A percentile compares a stretch with the other conserved stretches of the same genome.
Evolutionary conservation across 106 monocot species (phyloP).

Genomic region (Chionographis japonica): DNA sequence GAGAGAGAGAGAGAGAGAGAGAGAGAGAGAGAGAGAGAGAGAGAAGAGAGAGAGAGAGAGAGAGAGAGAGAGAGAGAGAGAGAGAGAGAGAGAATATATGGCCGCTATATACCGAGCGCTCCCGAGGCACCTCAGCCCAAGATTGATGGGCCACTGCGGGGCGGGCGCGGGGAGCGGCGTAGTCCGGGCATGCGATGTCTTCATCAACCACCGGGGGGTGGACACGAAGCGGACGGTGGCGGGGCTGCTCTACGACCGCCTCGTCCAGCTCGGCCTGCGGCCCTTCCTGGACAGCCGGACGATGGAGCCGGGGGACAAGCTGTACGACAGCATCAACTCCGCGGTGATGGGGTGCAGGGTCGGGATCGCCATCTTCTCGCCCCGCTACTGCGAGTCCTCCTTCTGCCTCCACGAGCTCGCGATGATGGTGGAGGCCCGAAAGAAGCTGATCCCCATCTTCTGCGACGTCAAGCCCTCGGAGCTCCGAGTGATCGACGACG

Average conservation of each 20-base stretch:
- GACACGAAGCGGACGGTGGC: constrained; percentile 52
- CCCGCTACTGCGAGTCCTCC: constrained; percentile 45
- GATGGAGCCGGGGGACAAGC: constrained; percentile 50
- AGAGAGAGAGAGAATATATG: no score
- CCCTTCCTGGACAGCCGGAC: constrained; percentile 43
- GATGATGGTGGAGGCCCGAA: constrained; percentile 32
- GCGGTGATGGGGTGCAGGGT: constrained; percentile 25
- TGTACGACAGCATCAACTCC: constrained; percentile 30
- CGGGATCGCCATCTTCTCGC: constrained; percentile 47
- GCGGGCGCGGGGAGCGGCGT: no score
- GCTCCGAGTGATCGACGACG: constrained; percentile 4
- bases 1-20: no score
- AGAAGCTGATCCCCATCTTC: constrained; percentile 57
- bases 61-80: no score
- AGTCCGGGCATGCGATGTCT: constrained; percentile 16
- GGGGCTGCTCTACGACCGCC: constrained; percentile 40
- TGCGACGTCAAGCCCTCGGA: constrained; percentile 45
- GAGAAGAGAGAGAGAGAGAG: no score
- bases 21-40: no score
- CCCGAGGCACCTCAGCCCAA: no score
- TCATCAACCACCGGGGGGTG: constrained; percentile 49
- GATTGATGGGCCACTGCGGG: no score
- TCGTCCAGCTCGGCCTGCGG: constrained; percentile 15
- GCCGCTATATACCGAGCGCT: no score
- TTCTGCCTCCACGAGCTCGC: constrained; percentile 60